Percentiles rank a stretch among this genome's conserved stretches.
Conservation (phyloP, 2,329 filamentous ascomycete species). For the Stylonectria norvegica region DNA sequence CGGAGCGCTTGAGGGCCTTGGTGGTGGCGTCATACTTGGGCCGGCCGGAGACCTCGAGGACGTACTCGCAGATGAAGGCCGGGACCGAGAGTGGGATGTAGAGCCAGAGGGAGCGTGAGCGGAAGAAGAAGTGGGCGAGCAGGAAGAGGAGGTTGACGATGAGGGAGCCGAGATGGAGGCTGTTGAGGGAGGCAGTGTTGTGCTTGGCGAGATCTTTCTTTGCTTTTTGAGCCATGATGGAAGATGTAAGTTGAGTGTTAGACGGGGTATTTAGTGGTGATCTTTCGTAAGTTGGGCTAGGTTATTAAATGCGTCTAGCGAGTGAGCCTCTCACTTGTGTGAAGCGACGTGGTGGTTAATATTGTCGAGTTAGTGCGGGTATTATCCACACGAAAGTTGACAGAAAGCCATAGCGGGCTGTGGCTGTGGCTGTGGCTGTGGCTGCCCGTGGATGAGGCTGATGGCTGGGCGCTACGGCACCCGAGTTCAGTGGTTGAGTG, state of each 20-base stretch:
- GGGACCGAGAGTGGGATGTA: slow-evolving; percentile 74
- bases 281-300: too few species aligned
- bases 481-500: too few species aligned
- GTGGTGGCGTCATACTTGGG: slow-evolving; percentile 66
- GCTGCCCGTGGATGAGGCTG: neutral
- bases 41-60: slow-evolving; percentile 80
- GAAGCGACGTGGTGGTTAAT: too few species aligned
- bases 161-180: slow-evolving; percentile 74
- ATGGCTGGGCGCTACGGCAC: neutral
- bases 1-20: slow-evolving; percentile 66
- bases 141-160: slow-evolving; percentile 72
- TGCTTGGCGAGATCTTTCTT: slow-evolving; percentile 68
- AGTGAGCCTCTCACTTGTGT: too few species aligned
- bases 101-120: slow-evolving; percentile 59
- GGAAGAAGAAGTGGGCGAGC: slow-evolving; percentile 64
- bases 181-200: slow-evolving; percentile 74
- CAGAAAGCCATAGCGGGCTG: too few species aligned
- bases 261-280: too few species aligned
- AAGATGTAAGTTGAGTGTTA: too few species aligned
- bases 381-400: too few species aligned
- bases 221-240: slow-evolving; percentile 58
- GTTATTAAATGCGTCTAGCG: too few species aligned
- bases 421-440: neutral
- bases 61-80: slow-evolving; percentile 74
- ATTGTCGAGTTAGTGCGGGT: too few species aligned